phyloP scores from a whole-genome alignment of 345 rosid genomes.

The Salix exigua region DNA sequence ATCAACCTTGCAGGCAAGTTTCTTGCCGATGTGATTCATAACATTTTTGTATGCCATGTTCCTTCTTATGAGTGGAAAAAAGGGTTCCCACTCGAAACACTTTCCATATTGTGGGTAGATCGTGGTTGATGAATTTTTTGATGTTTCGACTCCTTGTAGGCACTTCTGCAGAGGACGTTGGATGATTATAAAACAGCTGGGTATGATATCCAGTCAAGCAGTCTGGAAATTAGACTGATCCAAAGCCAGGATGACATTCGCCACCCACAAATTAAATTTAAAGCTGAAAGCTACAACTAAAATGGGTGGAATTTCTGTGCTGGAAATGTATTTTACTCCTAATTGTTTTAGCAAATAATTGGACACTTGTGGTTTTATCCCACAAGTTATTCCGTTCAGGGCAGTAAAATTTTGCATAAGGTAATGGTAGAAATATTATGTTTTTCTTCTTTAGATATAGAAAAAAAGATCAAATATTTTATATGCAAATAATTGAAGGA shows the following conservation, averaged over 20 bases:
- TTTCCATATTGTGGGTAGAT: not conserved
- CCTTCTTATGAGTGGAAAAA: not conserved
- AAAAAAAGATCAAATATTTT: too few species aligned
- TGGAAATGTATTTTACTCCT: too few species aligned
- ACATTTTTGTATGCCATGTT: not conserved
- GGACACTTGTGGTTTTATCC: too few species aligned
- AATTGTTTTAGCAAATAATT: not conserved
- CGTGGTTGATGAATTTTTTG: not conserved
- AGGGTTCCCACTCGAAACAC: not conserved
- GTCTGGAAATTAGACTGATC: constrained; percentile 85
- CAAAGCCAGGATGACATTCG: constrained; percentile 93
- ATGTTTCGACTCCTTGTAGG: constrained; percentile 40
- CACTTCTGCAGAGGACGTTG: constrained; percentile 68
- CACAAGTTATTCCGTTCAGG: too few species aligned
- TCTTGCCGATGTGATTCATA: not conserved
- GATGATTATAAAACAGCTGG: constrained; percentile 60
- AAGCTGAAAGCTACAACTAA: constrained; percentile 46
- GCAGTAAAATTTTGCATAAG: too few species aligned
- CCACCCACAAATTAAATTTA: constrained; percentile 52
- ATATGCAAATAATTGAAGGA: not conserved
- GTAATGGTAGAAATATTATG: too few species aligned
- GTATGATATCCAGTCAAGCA: constrained; percentile 62
- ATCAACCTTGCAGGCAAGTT: constrained; percentile 84
- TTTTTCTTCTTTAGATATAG: too few species aligned
- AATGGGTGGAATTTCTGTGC: not conserved